Evolutionary conservation across 2,329 filamentous ascomycete species (phyloP).

Genomic region (Pyricularia pennisetigena): DNA sequence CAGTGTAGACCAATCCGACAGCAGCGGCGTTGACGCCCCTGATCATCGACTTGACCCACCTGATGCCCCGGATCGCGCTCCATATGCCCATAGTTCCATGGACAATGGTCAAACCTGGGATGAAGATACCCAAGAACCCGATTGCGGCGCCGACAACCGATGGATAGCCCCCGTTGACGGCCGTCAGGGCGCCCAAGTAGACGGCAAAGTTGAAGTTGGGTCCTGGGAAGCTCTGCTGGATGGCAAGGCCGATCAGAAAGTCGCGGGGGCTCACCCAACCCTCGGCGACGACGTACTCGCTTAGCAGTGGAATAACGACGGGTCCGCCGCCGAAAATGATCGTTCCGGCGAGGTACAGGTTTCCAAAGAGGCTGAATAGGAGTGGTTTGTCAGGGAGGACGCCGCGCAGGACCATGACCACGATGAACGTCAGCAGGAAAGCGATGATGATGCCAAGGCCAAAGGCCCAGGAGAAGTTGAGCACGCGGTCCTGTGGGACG

Average conservation of each 20-base stretch:
- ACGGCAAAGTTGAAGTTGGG: constrained; percentile 35
- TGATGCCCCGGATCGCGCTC: constrained; percentile 33
- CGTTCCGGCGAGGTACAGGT: constrained; percentile 65
- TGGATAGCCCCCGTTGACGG: constrained; percentile 23
- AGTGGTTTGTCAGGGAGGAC: constrained; percentile 29
- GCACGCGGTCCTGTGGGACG: constrained; percentile 20
- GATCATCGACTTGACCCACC: constrained; percentile 37
- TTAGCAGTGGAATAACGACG: constrained; percentile 53
- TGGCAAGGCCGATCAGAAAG: constrained; percentile 62
- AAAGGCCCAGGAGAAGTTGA: constrained; percentile 33
- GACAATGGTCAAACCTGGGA: constrained; percentile 36
- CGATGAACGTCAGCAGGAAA: constrained; percentile 48
- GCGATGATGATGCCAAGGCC: constrained; percentile 29
- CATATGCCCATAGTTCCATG: constrained; percentile 46
- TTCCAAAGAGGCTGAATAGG: constrained; percentile 54
- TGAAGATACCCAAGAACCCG: constrained; percentile 42
- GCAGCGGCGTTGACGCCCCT: constrained; percentile 50
- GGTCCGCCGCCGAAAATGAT: constrained; percentile 57
- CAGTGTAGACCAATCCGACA: constrained; percentile 53
- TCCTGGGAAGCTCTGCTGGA: constrained; percentile 58
- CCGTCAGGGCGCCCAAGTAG: constrained; percentile 41
- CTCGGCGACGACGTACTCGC: constrained; percentile 53
- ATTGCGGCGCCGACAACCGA: constrained; percentile 37
- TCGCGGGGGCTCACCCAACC: constrained; percentile 63
- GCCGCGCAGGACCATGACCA: constrained; percentile 41